Evolutionary conservation across 306 rosid genomes (phyloP).

Genomic region (Ormosia semicastrata): DNA sequence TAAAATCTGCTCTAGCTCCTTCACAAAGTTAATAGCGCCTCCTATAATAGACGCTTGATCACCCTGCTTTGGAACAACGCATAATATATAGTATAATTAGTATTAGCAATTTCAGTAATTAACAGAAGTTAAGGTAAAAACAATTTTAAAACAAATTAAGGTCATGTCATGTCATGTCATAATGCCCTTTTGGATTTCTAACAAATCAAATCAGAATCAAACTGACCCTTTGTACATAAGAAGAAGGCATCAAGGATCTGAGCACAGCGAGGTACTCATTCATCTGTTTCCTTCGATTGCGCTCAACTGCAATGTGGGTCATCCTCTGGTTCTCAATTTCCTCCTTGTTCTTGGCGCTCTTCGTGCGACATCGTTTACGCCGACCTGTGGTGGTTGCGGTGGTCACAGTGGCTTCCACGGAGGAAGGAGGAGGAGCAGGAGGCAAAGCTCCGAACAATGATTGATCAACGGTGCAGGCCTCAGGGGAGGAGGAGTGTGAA

Average conservation of each 20-base stretch:
- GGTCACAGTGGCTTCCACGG: background rate
- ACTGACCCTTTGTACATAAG: slow-evolving; percentile 82
- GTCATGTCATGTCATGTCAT: background rate
- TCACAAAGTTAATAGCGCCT: slow-evolving; percentile 88
- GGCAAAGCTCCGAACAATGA: background rate
- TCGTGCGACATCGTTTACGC: slow-evolving; percentile 60
- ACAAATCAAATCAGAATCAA: background rate
- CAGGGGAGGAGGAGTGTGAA: slow-evolving; percentile 36
- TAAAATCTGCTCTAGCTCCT: slow-evolving; percentile 75
- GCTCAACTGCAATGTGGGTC: slow-evolving; percentile 92
- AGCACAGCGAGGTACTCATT: slow-evolving; percentile 77
- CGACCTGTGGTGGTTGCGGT: slow-evolving; percentile 19
- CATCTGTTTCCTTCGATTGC: slow-evolving; percentile 91
- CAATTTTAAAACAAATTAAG: background rate
- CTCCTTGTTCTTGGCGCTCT: slow-evolving; percentile 58
- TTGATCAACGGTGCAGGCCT: background rate
- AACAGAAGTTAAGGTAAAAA: background rate
- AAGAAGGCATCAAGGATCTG: slow-evolving; percentile 77
- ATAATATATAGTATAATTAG: no score
- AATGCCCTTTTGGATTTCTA: background rate
- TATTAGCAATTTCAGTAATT: background rate
- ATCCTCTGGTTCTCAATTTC: slow-evolving; percentile 85
- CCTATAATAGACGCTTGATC: slow-evolving; percentile 97
- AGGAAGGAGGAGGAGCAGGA: background rate
- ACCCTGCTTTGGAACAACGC: slow-evolving; percentile 43